A percentile compares a stretch with the other conserved stretches of the same genome.
Evolutionary conservation across 768 basidiomycete genomes (phyloP).

Genomic region (Lactarius trivialis): DNA sequence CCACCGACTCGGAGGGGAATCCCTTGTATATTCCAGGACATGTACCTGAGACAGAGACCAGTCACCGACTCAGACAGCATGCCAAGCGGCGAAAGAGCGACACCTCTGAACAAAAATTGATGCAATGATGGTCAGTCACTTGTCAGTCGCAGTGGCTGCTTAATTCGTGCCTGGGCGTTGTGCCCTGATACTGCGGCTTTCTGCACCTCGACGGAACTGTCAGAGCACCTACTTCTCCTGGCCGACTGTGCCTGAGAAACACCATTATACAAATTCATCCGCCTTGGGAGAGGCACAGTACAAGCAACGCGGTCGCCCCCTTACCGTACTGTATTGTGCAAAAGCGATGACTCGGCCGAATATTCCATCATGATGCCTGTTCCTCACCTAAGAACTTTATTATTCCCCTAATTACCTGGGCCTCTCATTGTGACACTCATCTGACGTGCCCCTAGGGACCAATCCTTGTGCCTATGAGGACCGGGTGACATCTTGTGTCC

Average conservation of each 20-base stretch:
- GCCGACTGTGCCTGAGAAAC: neutral
- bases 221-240: neutral
- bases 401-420: neutral
- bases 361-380: slow-evolving; percentile 4
- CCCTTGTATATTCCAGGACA: neutral
- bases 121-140: neutral
- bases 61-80: neutral
- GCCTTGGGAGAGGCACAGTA: neutral
- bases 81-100: neutral
- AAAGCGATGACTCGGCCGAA: neutral
- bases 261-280: neutral
- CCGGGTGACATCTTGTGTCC: neutral
- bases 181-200: neutral
- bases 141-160: neutral
- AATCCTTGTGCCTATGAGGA: neutral
- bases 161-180: neutral
- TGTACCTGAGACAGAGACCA: neutral
- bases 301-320: neutral
- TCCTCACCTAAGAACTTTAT: slow-evolving; percentile 8
- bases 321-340: slow-evolving; percentile 2
- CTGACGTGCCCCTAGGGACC: neutral
- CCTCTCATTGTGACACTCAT: neutral
- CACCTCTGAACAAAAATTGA: neutral
- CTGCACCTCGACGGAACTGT: neutral
- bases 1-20: neutral